Percentiles rank a stretch among this genome's conserved stretches.
These are phyloP conservation scores for Stachybotrys chlorohalonatus DNA, from an alignment of 2,329 filamentous ascomycete species.

Conservation along the genomic window DNA sequence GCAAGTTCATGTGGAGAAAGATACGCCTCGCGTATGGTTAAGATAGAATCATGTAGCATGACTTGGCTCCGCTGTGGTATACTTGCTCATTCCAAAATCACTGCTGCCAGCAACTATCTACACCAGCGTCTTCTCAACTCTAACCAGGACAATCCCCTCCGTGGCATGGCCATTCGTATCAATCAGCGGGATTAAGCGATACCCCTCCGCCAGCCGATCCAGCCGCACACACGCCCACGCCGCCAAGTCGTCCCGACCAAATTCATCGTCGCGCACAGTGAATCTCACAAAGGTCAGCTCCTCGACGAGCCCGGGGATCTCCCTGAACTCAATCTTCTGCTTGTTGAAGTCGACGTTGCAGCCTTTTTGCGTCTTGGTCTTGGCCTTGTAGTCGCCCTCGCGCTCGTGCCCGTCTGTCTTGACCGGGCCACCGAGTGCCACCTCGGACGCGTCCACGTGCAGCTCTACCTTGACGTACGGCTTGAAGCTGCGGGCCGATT, in stretches of 20 bases:
- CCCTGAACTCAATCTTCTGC: slow-evolving; percentile 48
- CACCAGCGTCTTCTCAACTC: slow-evolving; percentile 53
- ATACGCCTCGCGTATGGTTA: neutral
- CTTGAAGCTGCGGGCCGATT: slow-evolving; percentile 48
- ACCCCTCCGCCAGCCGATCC: slow-evolving; percentile 68
- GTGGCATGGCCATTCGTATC: slow-evolving; percentile 58
- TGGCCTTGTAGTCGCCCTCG: slow-evolving; percentile 44
- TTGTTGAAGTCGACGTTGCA: slow-evolving; percentile 53
- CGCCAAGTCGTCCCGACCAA: slow-evolving; percentile 67
- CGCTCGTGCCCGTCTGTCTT: slow-evolving; percentile 30
- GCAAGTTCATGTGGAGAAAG: neutral
- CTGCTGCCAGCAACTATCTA: slow-evolving; percentile 1
- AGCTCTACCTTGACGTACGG: slow-evolving; percentile 80
- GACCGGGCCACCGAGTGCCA: slow-evolving; percentile 25
- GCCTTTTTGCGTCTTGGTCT: slow-evolving; percentile 49
- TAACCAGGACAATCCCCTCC: slow-evolving; percentile 63
- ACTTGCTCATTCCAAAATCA: neutral
- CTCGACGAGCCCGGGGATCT: slow-evolving; percentile 49
- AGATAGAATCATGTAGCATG: neutral
- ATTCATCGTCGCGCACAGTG: slow-evolving; percentile 80
- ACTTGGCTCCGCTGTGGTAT: neutral
- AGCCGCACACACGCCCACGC: slow-evolving; percentile 86
- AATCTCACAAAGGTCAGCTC: slow-evolving; percentile 70
- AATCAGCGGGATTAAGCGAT: slow-evolving; percentile 67
- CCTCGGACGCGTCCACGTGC: slow-evolving; percentile 62